Evolutionary conservation across 306 rosid genomes (phyloP), one percentile per base, ranked within the genome.

Genomic region (Elaeagnus macrophylla): DNA sequence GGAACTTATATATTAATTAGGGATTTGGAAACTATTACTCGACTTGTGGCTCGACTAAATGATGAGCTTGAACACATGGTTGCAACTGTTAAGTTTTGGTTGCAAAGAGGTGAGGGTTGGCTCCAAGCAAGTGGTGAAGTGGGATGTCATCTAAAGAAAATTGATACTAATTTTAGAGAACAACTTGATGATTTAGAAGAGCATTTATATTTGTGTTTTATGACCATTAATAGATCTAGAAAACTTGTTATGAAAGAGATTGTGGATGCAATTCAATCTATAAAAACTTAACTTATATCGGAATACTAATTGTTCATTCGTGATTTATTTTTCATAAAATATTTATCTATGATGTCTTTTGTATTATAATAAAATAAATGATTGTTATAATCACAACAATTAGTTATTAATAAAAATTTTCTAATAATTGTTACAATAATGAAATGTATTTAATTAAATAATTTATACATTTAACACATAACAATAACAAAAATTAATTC

Each of bases 171-270:
- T 51, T 81, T 89, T 37, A 74, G 72, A 18, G 79, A 77, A 44
- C 87, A 73, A 19, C 75, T 89, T 11, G 95, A 89, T 51, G 97
- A 89, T 9, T 69, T 89, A 42, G 95, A 89, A 62, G 97, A 89
- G 36, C 95, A 83, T 59, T 75, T 89, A 72, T 89, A 79, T 67
- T 46, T 89, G 37, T 85, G 95, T 72, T 83, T 83, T 56, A 85
- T 89, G 95, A 89, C 84, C 39, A 83, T 89, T 19, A 89, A 89
- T 14, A 65, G 95, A 59, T 83, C 88, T 7, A 71, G 97, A 71
- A 77, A 71, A 7, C 86, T 85, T 17, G 89, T 83, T 5, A 41
- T 85, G 14, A 77, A 75, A 37, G 82, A 85, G 32, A 71, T 89
- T 16, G 1, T 48, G 44, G 39, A 67, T 37, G 57, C 35, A 1